A percentile compares a stretch with the other conserved stretches of the same genome.
Evolutionary conservation across 768 basidiomycete genomes (phyloP).

Genomic region (Porphyrellus cyaneotinctus): DNA sequence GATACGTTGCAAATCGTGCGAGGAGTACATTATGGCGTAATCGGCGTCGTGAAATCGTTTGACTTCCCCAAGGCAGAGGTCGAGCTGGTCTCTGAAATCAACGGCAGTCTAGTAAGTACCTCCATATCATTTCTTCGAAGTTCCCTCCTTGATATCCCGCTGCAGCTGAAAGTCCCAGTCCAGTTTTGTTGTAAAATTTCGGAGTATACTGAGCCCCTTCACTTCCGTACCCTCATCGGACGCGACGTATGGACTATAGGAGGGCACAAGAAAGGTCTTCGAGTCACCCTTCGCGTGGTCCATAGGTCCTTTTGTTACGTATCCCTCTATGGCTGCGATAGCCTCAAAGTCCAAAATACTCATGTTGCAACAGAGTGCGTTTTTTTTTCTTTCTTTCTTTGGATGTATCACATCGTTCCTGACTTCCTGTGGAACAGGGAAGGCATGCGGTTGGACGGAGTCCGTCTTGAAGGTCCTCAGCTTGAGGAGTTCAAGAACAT

Average conservation of each 20-base stretch:
- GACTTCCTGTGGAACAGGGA: not conserved
- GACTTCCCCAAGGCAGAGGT: not conserved
- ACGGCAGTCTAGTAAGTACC: not conserved
- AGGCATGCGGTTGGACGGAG: not conserved
- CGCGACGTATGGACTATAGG: not conserved
- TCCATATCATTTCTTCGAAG: not conserved
- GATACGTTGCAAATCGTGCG: not conserved
- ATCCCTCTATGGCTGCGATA: not conserved
- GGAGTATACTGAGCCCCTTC: not conserved
- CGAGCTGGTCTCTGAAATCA: not conserved
- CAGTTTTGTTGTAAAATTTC: not conserved
- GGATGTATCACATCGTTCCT: not conserved
- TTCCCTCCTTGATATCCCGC: not conserved
- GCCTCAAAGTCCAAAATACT: not conserved
- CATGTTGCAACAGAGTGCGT: not conserved
- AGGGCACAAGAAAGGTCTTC: not conserved
- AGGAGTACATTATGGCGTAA: not conserved
- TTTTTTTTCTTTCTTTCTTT: too few relatives aligned
- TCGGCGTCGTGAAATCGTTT: not conserved
- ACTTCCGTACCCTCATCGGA: not conserved
- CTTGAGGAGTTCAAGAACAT: not conserved
- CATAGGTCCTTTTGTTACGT: not conserved
- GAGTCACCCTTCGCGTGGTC: not conserved
- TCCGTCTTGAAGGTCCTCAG: not conserved
- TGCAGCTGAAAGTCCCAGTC: not conserved